Base-by-base conservation (phyloP, 1,139 yeast species). In the Yamadazyma aaseri region DNA sequence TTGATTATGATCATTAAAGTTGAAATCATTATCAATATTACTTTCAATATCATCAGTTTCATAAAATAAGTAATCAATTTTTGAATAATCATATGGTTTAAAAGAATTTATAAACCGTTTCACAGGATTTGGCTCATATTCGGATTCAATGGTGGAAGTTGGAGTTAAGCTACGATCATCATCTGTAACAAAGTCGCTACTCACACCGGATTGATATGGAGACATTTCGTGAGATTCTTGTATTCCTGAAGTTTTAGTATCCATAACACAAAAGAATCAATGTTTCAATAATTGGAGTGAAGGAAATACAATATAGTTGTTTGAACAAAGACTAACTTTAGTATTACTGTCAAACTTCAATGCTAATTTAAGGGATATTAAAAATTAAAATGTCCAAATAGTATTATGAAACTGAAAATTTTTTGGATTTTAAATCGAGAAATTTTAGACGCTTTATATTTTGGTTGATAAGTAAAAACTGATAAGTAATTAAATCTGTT, bases 81-180 rank as follows among this genome's bases (percentile, higher is more conserved):
- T 34, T 20, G 56, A 51, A 31, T 54, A 54, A 33, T 54, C 58
- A 33, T 46, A 54, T 9, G 63, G 63, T 33, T 50, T 56, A 45
- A 59, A 59, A n/a, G 55, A 46, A 36, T 58, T 52, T 17, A 52
- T 28, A 33, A 59, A 52, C 13, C 63, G 45, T 24, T 42, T 38
- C 22, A 53, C 39, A 9, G 47, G 46, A 36, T 51, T 53, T n/a
- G 47, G 44, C 30, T 51, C 50, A 35, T 39, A 45, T 28, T 45
- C 49, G 10, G 45, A 41, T 32, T 39, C 41, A 13, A 33, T 35
- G 6, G 48, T 32, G 3, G 42, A 36, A 4, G 41, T 32, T 5
- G 42, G 40, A 7, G 36, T 28, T 18, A 40, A 36, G 20, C 44
- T 35, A 5, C 29, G 36, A 16, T 32, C 33, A n/a, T 31, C 33